Conservation (phyloP, 2,329 filamentous ascomycete species). For the Domatiomyces globalis region DNA sequence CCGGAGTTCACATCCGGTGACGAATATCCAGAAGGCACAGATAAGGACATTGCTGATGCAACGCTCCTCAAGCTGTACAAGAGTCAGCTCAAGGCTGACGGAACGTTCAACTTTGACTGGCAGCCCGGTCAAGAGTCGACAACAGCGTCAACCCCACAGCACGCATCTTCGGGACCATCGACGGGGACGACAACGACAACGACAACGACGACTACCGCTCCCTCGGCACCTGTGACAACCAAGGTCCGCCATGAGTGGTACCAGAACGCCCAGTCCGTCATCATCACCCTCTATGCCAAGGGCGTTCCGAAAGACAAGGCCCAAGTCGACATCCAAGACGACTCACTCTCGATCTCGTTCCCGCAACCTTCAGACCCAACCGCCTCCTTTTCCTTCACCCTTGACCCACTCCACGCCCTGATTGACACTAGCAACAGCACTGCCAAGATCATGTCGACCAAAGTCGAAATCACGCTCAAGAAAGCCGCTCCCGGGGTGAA, state of each 20-base stretch:
- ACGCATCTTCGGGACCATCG: background rate
- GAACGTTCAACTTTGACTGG: slow-evolving; percentile 10
- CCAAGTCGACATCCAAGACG: slow-evolving; percentile 16
- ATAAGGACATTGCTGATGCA: slow-evolving; percentile 41
- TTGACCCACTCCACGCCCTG: slow-evolving; percentile 52
- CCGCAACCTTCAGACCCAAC: slow-evolving; percentile 37
- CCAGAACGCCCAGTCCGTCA: slow-evolving; percentile 46
- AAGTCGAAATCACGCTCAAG: slow-evolving; percentile 61
- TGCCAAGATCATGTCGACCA: slow-evolving; percentile 55
- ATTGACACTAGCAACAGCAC: slow-evolving; percentile 50
- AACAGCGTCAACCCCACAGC: background rate
- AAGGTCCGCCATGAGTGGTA: slow-evolving; percentile 59
- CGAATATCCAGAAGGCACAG: slow-evolving; percentile 31
- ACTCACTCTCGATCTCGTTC: slow-evolving; percentile 43
- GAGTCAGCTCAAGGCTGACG: slow-evolving; percentile 19
- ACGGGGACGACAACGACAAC: background rate
- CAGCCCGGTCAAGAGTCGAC: background rate
- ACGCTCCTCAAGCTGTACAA: slow-evolving; percentile 29
- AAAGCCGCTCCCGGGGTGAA: slow-evolving; percentile 54
- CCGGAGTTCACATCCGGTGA: slow-evolving; percentile 36
- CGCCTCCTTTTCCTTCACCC: slow-evolving; percentile 44
- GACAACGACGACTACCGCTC: slow-evolving; percentile 2
- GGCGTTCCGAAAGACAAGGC: slow-evolving; percentile 30
- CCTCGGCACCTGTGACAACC: slow-evolving; percentile 31
- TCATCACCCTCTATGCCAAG: slow-evolving; percentile 52